Conservation (phyloP, 208 protist genomes). For the Leishmania martiniquensis region DNA sequence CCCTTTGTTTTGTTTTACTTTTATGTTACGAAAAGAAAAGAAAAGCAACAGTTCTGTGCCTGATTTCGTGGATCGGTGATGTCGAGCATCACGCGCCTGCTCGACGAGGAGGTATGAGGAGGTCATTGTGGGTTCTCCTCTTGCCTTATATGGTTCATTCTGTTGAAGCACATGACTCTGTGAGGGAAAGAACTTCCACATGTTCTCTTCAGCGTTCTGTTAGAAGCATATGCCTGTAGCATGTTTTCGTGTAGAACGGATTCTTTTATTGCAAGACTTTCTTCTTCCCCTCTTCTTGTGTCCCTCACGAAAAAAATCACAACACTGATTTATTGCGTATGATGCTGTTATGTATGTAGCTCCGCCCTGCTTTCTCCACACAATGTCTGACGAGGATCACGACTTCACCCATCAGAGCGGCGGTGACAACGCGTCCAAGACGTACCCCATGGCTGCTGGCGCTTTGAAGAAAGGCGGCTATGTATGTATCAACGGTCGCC, state of each 20-base stretch:
- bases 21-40: background rate
- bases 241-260: background rate
- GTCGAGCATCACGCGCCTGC: background rate
- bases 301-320: background rate
- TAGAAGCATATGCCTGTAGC: background rate
- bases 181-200: background rate
- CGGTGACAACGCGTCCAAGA: constrained; percentile 76
- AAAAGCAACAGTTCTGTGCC: background rate
- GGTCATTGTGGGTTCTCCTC: background rate
- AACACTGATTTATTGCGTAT: background rate
- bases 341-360: background rate
- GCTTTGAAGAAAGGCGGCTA: constrained; percentile 90
- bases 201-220: background rate
- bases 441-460: constrained; percentile 76
- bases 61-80: background rate
- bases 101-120: background rate
- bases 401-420: constrained; percentile 71
- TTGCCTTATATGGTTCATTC: background rate
- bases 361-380: background rate
- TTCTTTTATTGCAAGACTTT: background rate
- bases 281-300: background rate
- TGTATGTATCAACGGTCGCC: constrained; percentile 89
- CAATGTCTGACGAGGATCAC: constrained; percentile 71
- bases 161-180: background rate
- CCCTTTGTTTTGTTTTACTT: background rate